Evolutionary conservation across 768 basidiomycete species (phyloP).

Genomic region (Amanita muscaria): DNA sequence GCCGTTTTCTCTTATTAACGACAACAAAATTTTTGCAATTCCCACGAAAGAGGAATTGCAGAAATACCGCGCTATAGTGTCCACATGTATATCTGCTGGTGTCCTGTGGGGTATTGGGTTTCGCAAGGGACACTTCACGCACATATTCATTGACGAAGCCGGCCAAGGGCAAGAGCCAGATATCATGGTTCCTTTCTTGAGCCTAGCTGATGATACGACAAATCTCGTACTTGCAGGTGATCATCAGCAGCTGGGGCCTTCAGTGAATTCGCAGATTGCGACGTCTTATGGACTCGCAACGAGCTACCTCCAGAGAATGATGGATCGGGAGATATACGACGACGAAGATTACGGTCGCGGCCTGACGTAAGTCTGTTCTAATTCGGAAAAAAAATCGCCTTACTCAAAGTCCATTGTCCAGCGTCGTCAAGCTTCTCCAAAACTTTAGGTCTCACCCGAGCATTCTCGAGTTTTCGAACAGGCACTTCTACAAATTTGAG

Average conservation of each 20-base stretch:
- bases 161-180: slow-evolving; percentile 58
- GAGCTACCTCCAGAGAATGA: slow-evolving; percentile 47
- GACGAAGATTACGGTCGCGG: slow-evolving; percentile 26
- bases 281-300: slow-evolving; percentile 35
- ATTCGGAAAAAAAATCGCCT: no score
- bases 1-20: slow-evolving; percentile 31
- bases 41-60: slow-evolving; percentile 31
- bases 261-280: slow-evolving; percentile 43
- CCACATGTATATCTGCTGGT: slow-evolving; percentile 48
- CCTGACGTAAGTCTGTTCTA: slow-evolving; percentile 23
- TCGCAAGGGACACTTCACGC: slow-evolving; percentile 44
- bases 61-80: slow-evolving; percentile 42
- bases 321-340: slow-evolving; percentile 29
- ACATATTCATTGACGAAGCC: slow-evolving; percentile 59
- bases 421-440: slow-evolving; percentile 50
- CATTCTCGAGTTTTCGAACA: slow-evolving; percentile 50
- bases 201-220: slow-evolving; percentile 34
- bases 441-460: slow-evolving; percentile 50
- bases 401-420: slow-evolving; percentile 15
- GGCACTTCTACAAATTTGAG: slow-evolving; percentile 47
- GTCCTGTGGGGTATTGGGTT: slow-evolving; percentile 41
- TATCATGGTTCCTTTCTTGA: slow-evolving; percentile 46
- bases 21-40: slow-evolving; percentile 34
- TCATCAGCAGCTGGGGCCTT: slow-evolving; percentile 53
- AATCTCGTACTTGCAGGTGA: slow-evolving; percentile 53